Evolutionary conservation across 2,329 filamentous ascomycete genomes (phyloP).

Genomic region (Ophiostoma triangulosporum): DNA sequence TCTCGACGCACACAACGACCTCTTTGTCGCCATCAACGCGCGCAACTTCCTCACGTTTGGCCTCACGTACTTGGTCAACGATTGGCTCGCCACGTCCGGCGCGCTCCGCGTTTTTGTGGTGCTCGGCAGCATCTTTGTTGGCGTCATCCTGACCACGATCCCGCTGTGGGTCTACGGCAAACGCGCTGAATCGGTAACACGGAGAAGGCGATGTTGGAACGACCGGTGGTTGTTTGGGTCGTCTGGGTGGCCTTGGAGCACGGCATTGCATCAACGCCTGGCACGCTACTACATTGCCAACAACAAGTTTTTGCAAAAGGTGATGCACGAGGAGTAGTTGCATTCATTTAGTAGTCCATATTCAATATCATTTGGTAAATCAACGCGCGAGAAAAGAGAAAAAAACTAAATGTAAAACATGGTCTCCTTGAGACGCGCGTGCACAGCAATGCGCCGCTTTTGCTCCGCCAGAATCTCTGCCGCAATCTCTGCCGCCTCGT

Average conservation of each 20-base stretch:
- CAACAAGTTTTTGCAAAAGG: constrained; percentile 22
- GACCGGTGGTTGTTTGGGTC: too few relatives aligned
- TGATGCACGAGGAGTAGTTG: constrained; percentile 18
- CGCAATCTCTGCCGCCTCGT: neutral
- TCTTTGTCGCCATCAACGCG: constrained; percentile 37
- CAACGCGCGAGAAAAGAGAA: neutral
- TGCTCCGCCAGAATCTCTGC: neutral
- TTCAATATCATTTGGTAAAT: neutral
- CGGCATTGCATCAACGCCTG: too few relatives aligned
- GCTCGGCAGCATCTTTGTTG: constrained; percentile 28
- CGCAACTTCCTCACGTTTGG: constrained; percentile 34
- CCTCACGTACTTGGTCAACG: constrained; percentile 29
- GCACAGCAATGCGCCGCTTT: constrained; percentile 4
- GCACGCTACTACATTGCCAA: constrained; percentile 29
- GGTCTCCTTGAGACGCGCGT: constrained; percentile 4
- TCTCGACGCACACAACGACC: constrained; percentile 32
- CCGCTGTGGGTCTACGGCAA: constrained; percentile 37
- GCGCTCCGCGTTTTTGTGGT: constrained; percentile 25
- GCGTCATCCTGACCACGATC: constrained; percentile 30
- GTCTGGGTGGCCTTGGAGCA: too few relatives aligned
- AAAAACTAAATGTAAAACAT: constrained; percentile 12
- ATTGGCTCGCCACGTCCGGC: constrained; percentile 25
- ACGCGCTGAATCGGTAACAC: too few relatives aligned
- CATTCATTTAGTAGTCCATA: neutral
- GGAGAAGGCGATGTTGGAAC: too few relatives aligned